phyloP scores from a whole-genome alignment of 2,329 filamentous ascomycete species.

The Trichophaea hybrida region DNA sequence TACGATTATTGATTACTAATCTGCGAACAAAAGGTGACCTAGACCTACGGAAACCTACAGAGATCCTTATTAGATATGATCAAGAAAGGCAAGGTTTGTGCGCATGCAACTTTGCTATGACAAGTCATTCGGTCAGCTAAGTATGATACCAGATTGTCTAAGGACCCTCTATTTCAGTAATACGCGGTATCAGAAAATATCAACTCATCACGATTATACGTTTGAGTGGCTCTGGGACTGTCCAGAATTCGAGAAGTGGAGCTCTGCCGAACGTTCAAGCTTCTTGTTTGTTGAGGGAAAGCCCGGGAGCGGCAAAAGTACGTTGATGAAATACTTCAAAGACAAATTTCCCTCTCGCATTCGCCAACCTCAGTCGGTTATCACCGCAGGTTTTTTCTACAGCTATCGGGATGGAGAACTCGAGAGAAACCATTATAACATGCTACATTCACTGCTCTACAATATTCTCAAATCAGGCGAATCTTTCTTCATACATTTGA shows the following conservation, averaged over 20 bases:
- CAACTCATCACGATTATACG: background rate
- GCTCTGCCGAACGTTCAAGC: background rate
- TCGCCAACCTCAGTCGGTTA: background rate
- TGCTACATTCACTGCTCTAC: background rate
- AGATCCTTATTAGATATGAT: too few relatives aligned
- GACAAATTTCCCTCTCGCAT: too few relatives aligned
- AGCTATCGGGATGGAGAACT: background rate
- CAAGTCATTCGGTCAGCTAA: too few relatives aligned
- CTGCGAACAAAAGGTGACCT: too few relatives aligned
- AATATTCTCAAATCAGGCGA: background rate
- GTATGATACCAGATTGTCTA: too few relatives aligned
- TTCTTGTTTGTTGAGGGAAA: background rate
- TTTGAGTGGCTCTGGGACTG: background rate
- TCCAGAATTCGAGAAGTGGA: background rate
- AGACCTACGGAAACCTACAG: too few relatives aligned
- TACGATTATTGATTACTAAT: too few relatives aligned
- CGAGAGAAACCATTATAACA: background rate
- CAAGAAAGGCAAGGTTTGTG: too few relatives aligned
- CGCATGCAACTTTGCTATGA: too few relatives aligned
- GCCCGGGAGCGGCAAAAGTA: too few relatives aligned
- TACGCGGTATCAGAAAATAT: background rate
- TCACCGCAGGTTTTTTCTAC: background rate
- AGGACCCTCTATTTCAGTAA: too few relatives aligned
- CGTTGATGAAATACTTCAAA: too few relatives aligned
- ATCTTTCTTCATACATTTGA: background rate